A percentile compares a stretch with the other conserved stretches of the same genome.
These are phyloP conservation scores for Corylus americana DNA, from an alignment of 306 rosid genomes.

Conservation along the genomic window DNA sequence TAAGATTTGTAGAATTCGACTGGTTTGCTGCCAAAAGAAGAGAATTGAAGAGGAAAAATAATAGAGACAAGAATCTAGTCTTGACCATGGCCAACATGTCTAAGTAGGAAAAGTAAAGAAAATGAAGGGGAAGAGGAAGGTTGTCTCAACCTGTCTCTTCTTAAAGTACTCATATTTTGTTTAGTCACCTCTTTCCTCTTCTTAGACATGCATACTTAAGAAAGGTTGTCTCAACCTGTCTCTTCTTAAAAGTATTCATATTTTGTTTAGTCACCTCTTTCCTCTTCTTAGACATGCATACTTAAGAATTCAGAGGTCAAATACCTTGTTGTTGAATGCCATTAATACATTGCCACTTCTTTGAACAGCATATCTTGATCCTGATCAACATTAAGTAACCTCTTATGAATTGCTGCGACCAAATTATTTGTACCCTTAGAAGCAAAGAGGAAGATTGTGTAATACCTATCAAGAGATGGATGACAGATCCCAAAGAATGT, in stretches of 20 bases:
- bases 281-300: conserved; percentile 9
- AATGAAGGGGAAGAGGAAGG: neutral
- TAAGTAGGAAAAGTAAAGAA: neutral
- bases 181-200: no score
- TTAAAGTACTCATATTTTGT: neutral
- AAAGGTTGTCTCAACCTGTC: neutral
- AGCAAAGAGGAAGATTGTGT: conserved; percentile 31
- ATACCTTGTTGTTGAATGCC: conserved; percentile 97
- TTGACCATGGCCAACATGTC: neutral
- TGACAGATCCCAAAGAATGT: conserved; percentile 95
- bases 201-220: no score
- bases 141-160: neutral
- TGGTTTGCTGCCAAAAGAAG: conserved; percentile 3
- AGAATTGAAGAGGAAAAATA: neutral
- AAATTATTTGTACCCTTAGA: conserved; percentile 26
- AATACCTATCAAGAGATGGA: conserved; percentile 95
- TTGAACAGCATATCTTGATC: conserved; percentile 97
- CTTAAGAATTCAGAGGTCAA: conserved; percentile 4
- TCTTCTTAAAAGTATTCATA: neutral
- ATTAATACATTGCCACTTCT: conserved; percentile 89
- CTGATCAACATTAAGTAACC: conserved; percentile 50
- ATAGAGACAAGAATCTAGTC: neutral
- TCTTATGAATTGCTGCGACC: conserved; percentile 33
- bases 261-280: conserved; percentile 3
- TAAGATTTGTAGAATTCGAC: neutral